These are phyloP conservation scores for Collybia nuda DNA, from an alignment of 768 basidiomycete genomes.

Conservation along the genomic window DNA sequence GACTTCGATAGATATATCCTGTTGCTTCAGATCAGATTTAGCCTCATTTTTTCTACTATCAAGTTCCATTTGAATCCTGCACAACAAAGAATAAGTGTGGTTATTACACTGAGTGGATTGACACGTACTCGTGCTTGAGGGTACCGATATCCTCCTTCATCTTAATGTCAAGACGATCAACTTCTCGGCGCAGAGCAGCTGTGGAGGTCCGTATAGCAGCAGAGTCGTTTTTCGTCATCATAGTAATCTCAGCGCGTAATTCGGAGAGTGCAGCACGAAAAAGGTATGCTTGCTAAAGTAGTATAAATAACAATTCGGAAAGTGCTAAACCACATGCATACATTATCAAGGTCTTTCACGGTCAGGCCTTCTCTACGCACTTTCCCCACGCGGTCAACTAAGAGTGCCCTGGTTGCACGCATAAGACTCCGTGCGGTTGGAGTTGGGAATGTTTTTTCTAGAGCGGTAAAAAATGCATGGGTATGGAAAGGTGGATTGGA, in stretches of 20 bases:
- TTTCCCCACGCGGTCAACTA: conserved; percentile 72
- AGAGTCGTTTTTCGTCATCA: conserved; percentile 81
- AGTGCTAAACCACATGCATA: conserved; percentile 33
- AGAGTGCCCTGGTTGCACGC: conserved; percentile 78
- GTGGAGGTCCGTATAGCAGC: conserved; percentile 78
- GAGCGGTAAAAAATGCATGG: conserved; percentile 67
- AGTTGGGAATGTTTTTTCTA: conserved; percentile 75
- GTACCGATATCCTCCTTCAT: conserved; percentile 92
- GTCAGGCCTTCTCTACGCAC: conserved; percentile 73
- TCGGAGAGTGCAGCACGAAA: conserved; percentile 94
- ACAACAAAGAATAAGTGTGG: conserved; percentile 5
- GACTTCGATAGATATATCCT: conserved; percentile 85
- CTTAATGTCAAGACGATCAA: conserved; percentile 81
- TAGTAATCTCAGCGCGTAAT: conserved; percentile 80
- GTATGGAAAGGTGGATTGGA: conserved; percentile 80
- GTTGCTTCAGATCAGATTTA: conserved; percentile 77
- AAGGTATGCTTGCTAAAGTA: conserved; percentile 84
- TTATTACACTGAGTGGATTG: background rate
- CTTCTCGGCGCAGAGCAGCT: conserved; percentile 78
- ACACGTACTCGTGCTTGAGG: conserved; percentile 87
- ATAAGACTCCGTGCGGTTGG: conserved; percentile 76
- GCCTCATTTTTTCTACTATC: conserved; percentile 92
- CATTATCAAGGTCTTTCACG: conserved; percentile 80
- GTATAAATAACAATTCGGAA: background rate
- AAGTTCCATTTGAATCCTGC: conserved; percentile 95